Base-by-base conservation (phyloP, 805 yeast species). In the Candida ulmi region DNA sequence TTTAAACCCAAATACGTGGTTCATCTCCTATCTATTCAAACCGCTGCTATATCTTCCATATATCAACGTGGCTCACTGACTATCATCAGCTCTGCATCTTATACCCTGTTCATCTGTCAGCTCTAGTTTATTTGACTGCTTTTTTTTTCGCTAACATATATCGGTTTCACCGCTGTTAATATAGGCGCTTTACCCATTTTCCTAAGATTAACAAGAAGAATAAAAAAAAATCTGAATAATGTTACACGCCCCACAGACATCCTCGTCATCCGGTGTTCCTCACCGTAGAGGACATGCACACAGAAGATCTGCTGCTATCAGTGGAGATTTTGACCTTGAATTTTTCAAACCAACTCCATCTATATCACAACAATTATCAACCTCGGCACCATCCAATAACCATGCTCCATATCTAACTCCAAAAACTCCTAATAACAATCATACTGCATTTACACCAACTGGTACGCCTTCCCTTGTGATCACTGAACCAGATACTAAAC, bases 231-330 rank as follows among this genome's bases (percentile, higher is more conserved):
- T 21, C 6, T 21, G 24, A 21, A 9, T 26, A 23, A 43, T 41
- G 55, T 39, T 45, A 12, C 43, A 43, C n/a, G 52, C 65, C 1
- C 36, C 50, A 2, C 45, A 46, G 25, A 4, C 31, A 12, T 36
- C 47, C 3, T 37, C 50, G 9, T 21, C 24, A 21, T 21, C 24
- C 9, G n/a, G n/a, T n/a, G 24, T 21, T 7, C 60, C 68, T 2
- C 51, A 60, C 33, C 65, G 65, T 52, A 65, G 76, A 46, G 76
- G 79, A 2, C 96, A 88, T 61, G 75, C 85, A 33, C 96, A 88
- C 54, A 76, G 86, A 52, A 66, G 96, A 38, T 87, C 95, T 0
- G 88, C 91, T 17, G 95, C 95, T 0, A 81, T 88, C 7, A 83
- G 93, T 8, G 93, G 93, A 4, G 95, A 88, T 57, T 83, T 86